Base-by-base conservation (phyloP, 1,139 yeast genomes). In the Candida tropicalis region DNA sequence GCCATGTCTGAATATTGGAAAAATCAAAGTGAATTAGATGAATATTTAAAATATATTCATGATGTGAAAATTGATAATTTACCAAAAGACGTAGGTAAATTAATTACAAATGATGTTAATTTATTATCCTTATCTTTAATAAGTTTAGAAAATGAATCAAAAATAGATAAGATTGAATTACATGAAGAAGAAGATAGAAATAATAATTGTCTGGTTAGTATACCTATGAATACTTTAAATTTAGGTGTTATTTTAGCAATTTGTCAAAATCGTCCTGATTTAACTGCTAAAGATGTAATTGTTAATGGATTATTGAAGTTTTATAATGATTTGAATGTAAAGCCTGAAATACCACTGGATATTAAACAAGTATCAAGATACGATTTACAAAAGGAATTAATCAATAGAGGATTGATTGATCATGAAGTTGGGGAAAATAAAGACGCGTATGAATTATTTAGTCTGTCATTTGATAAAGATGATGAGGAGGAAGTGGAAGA, bases 201-300 rank as follows among this genome's bases (percentile, higher is more conserved):
- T 18, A 18, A 11, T 6, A 7, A 20, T 18, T 4, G 8, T 25
- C 10, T 2, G n/a, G 87, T 47, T 2, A 39, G 31, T 18, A 39
- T 43, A 7, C 42, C 46, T 3, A 25, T 47, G 8, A 47, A 42
- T 33, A 33, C 38, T 4, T 38, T 45, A 39, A 47, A 43, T 33
- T 29, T 47, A 10, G 45, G 44, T 2, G 81, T 54, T 80, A 82
- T 57, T 73, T 81, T 55, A 86, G 81, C 56, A 80, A 68, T 56
- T 77, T 81, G 55, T 61, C 79, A 26, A 5, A 36, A 32, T 27
- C 23, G 17, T 18, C 20, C 27, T 22, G 40, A 17, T 17, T 15
- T 23, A 11, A 34, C 32, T 22, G 42, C 76, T 78, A 31, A 87
- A 82, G 32, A 68, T 75, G 33, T 46, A 75, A 45, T 53, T 61